Conservation (phyloP, 2,329 filamentous ascomycete genomes). For the Stemphylium vesicarium region DNA sequence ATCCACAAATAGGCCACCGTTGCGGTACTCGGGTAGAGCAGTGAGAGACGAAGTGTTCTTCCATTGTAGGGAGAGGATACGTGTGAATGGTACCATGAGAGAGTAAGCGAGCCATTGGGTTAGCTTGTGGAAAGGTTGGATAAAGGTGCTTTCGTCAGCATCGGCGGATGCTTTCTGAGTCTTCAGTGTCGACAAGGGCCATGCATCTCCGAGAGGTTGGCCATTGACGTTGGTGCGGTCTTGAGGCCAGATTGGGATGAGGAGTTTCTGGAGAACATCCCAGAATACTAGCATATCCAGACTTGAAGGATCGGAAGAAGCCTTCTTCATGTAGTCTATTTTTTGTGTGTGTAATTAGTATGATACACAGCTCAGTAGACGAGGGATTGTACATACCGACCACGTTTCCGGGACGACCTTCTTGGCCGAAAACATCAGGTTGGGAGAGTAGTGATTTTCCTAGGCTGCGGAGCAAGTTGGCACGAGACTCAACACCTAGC, state of each 20-base stretch:
- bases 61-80: constrained; percentile 78
- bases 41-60: constrained; percentile 82
- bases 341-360: background rate
- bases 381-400: constrained; percentile 66
- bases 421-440: constrained; percentile 75
- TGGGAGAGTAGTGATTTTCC: constrained; percentile 76
- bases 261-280: constrained; percentile 83
- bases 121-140: constrained; percentile 88
- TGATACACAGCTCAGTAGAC: background rate
- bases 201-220: constrained; percentile 85
- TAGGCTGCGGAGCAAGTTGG: constrained; percentile 76
- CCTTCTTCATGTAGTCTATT: constrained; percentile 24
- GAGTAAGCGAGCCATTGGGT: constrained; percentile 96
- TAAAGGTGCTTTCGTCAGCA: constrained; percentile 55
- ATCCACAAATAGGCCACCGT: constrained; percentile 86
- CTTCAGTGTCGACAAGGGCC: constrained; percentile 83
- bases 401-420: constrained; percentile 88
- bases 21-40: constrained; percentile 88
- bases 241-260: constrained; percentile 84
- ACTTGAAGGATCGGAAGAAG: constrained; percentile 23
- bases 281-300: constrained; percentile 83
- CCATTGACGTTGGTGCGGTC: constrained; percentile 85
- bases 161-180: constrained; percentile 60
- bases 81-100: constrained; percentile 80
- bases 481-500: constrained; percentile 82